Evolutionary conservation across 352 stramenopile species (phyloP).

Genomic region (Elongisporangium senticosum): DNA sequence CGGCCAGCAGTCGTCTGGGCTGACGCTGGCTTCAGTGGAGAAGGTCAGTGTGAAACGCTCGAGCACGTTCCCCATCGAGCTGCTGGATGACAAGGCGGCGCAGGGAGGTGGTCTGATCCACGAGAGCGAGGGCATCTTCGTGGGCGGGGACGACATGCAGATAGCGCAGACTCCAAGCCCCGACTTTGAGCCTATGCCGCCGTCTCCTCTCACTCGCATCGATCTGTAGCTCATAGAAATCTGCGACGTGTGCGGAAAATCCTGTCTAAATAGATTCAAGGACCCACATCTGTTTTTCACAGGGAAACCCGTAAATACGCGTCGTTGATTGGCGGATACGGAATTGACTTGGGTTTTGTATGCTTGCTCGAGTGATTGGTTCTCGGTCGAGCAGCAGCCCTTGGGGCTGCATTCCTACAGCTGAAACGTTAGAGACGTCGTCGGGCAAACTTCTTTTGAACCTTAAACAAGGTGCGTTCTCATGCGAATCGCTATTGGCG

Average conservation of each 20-base stretch:
- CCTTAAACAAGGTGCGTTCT: constrained; percentile 86
- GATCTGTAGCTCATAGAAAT: constrained; percentile 6
- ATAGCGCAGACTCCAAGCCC: not conserved
- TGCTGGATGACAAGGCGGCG: not conserved
- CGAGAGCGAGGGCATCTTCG: constrained; percentile 49
- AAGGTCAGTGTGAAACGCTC: constrained; percentile 9
- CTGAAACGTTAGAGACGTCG: constrained; percentile 61
- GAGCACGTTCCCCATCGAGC: constrained; percentile 12
- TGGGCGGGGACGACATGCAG: constrained; percentile 18
- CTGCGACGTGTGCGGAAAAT: constrained; percentile 16
- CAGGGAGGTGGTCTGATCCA: constrained; percentile 14
- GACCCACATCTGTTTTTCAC: constrained; percentile 1
- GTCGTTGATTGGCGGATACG: constrained; percentile 33
- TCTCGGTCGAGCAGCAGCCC: constrained; percentile 46
- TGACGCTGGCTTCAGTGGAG: not conserved
- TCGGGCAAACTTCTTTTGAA: constrained; percentile 82
- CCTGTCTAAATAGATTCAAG: constrained; percentile 12
- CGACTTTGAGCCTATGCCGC: not conserved
- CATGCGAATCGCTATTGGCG: not conserved
- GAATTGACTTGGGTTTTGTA: constrained; percentile 45
- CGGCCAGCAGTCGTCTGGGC: not conserved
- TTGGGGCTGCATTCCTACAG: constrained; percentile 3
- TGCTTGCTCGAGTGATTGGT: constrained; percentile 67
- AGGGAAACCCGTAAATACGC: constrained; percentile 3
- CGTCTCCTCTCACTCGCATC: not conserved